These are phyloP conservation scores for Penicillium samsonianum DNA, from an alignment of 495 filamentous ascomycete genomes.

Conservation along the genomic window DNA sequence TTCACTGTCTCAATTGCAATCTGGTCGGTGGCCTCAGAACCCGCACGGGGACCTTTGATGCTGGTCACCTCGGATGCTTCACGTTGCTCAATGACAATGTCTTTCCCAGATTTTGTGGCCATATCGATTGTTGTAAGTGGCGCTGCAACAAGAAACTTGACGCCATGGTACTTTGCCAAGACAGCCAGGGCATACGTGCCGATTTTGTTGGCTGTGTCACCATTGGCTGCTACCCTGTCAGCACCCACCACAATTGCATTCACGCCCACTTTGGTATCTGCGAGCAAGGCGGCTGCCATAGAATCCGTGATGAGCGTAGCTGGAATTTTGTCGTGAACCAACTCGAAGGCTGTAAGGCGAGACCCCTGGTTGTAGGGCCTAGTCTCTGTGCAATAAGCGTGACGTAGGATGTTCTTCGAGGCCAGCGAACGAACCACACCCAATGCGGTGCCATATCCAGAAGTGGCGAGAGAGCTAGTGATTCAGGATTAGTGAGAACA, in stretches of 20 bases:
- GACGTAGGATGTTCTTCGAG: constrained; percentile 60
- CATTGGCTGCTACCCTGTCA: constrained; percentile 92
- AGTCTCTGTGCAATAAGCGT: constrained; percentile 95
- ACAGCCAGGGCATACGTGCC: constrained; percentile 93
- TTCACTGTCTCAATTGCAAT: constrained; percentile 67
- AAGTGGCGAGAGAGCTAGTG: constrained; percentile 85
- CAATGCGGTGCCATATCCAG: constrained; percentile 92
- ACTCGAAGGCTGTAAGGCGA: constrained; percentile 90
- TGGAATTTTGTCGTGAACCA: constrained; percentile 91
- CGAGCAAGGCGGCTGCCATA: constrained; percentile 87
- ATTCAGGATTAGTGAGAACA: constrained; percentile 10
- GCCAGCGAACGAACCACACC: constrained; percentile 90
- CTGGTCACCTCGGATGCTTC: constrained; percentile 74
- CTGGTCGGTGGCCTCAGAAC: constrained; percentile 44
- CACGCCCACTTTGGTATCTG: constrained; percentile 59
- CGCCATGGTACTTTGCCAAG: constrained; percentile 77
- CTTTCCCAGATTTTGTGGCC: constrained; percentile 67
- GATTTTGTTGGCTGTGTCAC: constrained; percentile 98
- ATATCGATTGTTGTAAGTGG: constrained; percentile 94
- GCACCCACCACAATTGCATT: constrained; percentile 90
- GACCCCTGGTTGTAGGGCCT: constrained; percentile 98
- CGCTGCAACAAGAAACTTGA: constrained; percentile 94
- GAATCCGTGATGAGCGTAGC: constrained; percentile 93
- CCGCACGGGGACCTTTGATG: constrained; percentile 71
- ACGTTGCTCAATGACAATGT: constrained; percentile 88